A percentile compares a stretch with the other conserved stretches of the same genome.
Evolutionary conservation across 768 basidiomycete species (phyloP).

Genomic region (Mycena rosella): DNA sequence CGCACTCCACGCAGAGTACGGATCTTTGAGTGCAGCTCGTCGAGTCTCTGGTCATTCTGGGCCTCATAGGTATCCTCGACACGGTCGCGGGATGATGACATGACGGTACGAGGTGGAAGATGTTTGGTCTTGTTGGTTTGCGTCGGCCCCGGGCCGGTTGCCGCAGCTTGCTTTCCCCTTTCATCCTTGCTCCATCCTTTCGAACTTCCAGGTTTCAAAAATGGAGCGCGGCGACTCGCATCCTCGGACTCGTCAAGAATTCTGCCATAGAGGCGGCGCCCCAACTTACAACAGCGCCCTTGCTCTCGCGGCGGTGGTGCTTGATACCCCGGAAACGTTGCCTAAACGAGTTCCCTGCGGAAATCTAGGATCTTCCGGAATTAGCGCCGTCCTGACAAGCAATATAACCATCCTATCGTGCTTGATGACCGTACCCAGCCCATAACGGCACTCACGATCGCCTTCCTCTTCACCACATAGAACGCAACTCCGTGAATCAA

Average conservation of each 20-base stretch:
- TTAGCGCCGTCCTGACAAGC: no score
- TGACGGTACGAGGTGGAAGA: not conserved
- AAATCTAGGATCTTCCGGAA: no score
- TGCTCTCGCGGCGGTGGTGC: not conserved
- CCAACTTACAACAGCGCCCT: not conserved
- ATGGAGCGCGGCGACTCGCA: no score
- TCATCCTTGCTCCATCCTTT: no score
- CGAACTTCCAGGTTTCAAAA: no score
- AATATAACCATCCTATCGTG: not conserved
- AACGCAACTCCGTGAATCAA: slow-evolving; percentile 11
- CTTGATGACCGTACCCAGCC: no score
- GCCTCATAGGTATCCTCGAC: slow-evolving; percentile 83
- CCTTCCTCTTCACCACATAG: not conserved
- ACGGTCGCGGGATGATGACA: slow-evolving; percentile 55
- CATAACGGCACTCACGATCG: not conserved
- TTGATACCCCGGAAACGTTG: not conserved
- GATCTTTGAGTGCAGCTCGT: slow-evolving; percentile 88
- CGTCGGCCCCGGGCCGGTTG: no score
- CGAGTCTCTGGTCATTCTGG: slow-evolving; percentile 88
- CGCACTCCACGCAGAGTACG: slow-evolving; percentile 84
- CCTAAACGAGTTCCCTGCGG: no score
- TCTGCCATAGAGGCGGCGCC: no score
- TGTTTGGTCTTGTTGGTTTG: not conserved
- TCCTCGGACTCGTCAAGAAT: no score
- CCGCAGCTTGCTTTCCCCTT: no score